Base-by-base conservation (phyloP, 75 land plant genomes). In the Pinus taeda region DNA sequence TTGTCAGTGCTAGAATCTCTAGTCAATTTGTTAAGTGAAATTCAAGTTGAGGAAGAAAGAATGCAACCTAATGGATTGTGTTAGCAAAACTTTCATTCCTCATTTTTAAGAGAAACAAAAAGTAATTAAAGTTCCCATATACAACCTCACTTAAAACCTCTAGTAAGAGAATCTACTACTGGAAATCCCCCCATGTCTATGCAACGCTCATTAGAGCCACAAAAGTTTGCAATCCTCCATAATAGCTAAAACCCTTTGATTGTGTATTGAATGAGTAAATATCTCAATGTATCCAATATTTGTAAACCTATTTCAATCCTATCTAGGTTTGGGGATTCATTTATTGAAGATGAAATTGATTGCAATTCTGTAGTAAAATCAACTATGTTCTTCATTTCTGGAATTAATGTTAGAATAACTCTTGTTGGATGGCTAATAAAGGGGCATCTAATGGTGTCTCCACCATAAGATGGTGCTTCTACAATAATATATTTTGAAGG, bases 121-220 rank as follows among this genome's bases (percentile, higher is more conserved):
- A 81, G 79, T 92, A 87, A 59, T 69, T 91, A 56, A 90, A 58
- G 83, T 90, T 97, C 37, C 92, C 88, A 85, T 88, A 97, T 45
- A 85, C 82, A 33, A 95, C 93, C 77, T 94, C 98, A 73, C 92
- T 81, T 59, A 95, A 83, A 75, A 93, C 98, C 86, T 93, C 91
- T 74, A 97, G 77, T 8, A 91, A 91, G 15, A 94, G 90, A 81
- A 91, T 79, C 77, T 95, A 98, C 76, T 93, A 87, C 80, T 89
- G 83, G 29, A 95, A 91, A 67, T 85, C 83, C 15, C 55, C 79
- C 17, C 30, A 42, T 24, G 77, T 73, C 62, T 70, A 60, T 61
- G 71, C 66, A 56, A 70, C 71, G 58, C 37, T 57, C 73, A 97
- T 85, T 45, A 97, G 60, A 53, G 88, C 90, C 59, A 90, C 92